phyloP scores from a whole-genome alignment of 1,284 basidiomycete genomes.

The Sparassis latifolia region DNA sequence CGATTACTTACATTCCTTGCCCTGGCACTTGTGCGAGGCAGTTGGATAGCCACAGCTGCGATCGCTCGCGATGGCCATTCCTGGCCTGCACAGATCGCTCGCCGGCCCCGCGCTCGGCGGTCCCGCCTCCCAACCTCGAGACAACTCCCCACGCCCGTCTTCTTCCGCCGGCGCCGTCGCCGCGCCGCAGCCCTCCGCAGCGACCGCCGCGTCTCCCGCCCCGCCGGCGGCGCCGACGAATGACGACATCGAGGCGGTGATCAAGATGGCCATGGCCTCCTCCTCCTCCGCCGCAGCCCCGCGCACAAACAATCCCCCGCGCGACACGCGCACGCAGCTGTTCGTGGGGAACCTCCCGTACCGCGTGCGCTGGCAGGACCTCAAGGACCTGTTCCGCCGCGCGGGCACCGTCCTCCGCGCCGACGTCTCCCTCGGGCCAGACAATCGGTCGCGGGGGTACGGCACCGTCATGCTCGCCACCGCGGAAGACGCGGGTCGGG shows the following conservation, averaged over 20 bases:
- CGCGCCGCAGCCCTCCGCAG: background rate
- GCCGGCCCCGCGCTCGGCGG: too few relatives aligned
- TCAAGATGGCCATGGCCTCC: constrained; percentile 57
- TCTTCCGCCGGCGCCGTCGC: too few relatives aligned
- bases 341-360: constrained; percentile 93
- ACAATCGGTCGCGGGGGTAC: constrained; percentile 89
- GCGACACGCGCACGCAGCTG: constrained; percentile 85
- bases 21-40: too few relatives aligned
- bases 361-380: constrained; percentile 93
- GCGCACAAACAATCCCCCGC: constrained; percentile 39
- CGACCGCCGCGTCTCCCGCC: too few relatives aligned
- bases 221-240: constrained; percentile 37
- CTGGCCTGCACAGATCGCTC: too few relatives aligned
- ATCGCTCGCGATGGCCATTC: too few relatives aligned
- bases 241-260: constrained; percentile 78
- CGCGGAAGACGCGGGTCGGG: constrained; percentile 86
- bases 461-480: constrained; percentile 90
- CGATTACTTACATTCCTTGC: too few relatives aligned
- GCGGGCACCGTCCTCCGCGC: constrained; percentile 93
- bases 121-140: too few relatives aligned
- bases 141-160: too few relatives aligned
- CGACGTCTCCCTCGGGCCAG: constrained; percentile 87
- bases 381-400: constrained; percentile 94
- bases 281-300: constrained; percentile 24
- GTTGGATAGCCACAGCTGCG: too few relatives aligned